These are phyloP conservation scores for Chlorella ohadii DNA, from an alignment of 139 green algal species.

Conservation along the genomic window DNA sequence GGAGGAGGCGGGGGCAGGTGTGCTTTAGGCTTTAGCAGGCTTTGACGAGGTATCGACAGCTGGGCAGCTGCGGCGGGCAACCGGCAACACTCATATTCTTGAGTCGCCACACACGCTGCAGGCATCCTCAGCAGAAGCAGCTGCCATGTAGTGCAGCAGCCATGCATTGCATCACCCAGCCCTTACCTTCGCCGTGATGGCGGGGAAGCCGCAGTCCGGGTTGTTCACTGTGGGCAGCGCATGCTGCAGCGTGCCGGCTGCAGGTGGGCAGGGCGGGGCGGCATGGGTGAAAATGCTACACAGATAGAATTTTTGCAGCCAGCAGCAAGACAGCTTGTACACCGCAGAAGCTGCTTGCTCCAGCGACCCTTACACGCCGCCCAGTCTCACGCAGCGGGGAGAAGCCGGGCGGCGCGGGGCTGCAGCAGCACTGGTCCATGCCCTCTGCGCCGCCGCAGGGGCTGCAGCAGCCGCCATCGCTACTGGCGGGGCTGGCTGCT, in stretches of 20 bases:
- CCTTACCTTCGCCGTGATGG: neutral
- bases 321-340: too few relatives aligned
- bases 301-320: too few relatives aligned
- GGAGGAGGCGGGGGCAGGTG: neutral
- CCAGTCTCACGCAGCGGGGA: slow-evolving; percentile 8
- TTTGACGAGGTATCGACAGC: too few relatives aligned
- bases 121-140: too few relatives aligned
- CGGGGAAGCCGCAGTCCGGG: slow-evolving; percentile 22
- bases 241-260: slow-evolving; percentile 12
- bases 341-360: too few relatives aligned
- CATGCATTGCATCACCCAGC: too few relatives aligned
- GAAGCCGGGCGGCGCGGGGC: slow-evolving; percentile 2
- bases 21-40: too few relatives aligned
- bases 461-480: slow-evolving; percentile 2
- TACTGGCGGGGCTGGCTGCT: slow-evolving; percentile 21
- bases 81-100: too few relatives aligned
- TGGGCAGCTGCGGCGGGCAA: too few relatives aligned
- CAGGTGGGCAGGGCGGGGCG: neutral
- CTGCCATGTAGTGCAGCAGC: too few relatives aligned
- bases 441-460: neutral
- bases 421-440: slow-evolving; percentile 7
- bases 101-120: too few relatives aligned
- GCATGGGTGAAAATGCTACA: neutral
- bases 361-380: too few relatives aligned
- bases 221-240: slow-evolving; percentile 14